These are phyloP conservation scores for Sarocladiaceae sp. DNA, from an alignment of 2,329 filamentous ascomycete species.

Conservation along the genomic window DNA sequence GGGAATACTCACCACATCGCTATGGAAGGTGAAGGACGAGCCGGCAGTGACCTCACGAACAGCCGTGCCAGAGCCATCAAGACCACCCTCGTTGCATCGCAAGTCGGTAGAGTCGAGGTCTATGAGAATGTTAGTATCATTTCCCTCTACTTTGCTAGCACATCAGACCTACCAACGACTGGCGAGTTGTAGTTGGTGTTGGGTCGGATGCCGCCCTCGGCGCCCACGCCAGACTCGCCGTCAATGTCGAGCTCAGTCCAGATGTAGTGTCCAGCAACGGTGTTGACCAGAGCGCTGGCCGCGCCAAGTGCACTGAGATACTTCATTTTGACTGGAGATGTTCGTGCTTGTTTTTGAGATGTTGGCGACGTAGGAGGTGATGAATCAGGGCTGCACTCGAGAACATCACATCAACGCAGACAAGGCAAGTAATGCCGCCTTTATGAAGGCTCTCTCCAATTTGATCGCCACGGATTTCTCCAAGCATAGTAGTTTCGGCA, in stretches of 20 bases:
- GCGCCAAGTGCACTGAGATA: slow-evolving; percentile 6
- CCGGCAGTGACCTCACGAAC: slow-evolving; percentile 27
- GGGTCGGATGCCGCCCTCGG: slow-evolving; percentile 28
- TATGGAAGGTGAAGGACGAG: slow-evolving; percentile 28
- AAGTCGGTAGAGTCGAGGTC: slow-evolving; percentile 30
- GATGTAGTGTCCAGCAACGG: slow-evolving; percentile 21
- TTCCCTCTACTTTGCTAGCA: not conserved
- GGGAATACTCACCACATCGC: slow-evolving; percentile 22
- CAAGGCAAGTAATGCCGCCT: too few species aligned
- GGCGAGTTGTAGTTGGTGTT: slow-evolving; percentile 32
- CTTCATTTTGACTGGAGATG: slow-evolving; percentile 10
- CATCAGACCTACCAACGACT: slow-evolving; percentile 18
- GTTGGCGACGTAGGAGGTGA: too few species aligned
- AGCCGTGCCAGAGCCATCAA: slow-evolving; percentile 22
- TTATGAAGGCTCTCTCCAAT: too few species aligned
- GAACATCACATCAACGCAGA: too few species aligned
- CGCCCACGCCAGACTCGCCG: slow-evolving; percentile 18
- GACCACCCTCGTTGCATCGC: slow-evolving; percentile 30
- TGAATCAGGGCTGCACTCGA: too few species aligned
- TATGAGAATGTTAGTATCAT: slow-evolving; percentile 10
- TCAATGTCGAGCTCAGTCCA: slow-evolving; percentile 23
- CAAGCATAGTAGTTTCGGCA: too few species aligned
- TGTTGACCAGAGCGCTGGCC: slow-evolving; percentile 9
- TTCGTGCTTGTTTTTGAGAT: not conserved
- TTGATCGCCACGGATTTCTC: too few species aligned